These are phyloP conservation scores for Fusarium sarcochroum DNA, from an alignment of 2,329 filamentous ascomycete species.

Conservation along the genomic window DNA sequence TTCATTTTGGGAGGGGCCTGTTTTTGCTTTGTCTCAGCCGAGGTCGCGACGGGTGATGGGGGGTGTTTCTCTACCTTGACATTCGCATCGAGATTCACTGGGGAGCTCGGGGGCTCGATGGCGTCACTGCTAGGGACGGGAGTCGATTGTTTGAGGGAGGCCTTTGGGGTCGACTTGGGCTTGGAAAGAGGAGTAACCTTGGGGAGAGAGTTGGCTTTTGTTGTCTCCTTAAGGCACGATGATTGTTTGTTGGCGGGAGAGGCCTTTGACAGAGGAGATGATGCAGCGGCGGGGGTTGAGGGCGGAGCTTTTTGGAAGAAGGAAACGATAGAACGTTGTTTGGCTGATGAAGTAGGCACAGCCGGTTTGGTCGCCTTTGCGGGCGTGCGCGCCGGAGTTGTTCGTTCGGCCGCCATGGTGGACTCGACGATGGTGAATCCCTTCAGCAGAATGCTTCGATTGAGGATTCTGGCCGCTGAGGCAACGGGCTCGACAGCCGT, in stretches of 20 bases:
- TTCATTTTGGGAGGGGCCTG: constrained; percentile 54
- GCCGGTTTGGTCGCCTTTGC: constrained; percentile 51
- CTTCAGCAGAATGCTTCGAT: constrained; percentile 4
- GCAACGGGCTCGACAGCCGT: constrained; percentile 11
- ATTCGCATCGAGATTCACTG: constrained; percentile 69
- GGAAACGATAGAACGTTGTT: constrained; percentile 60
- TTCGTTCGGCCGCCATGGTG: constrained; percentile 52
- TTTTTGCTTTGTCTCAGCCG: constrained; percentile 56
- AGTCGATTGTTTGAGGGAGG: constrained; percentile 63
- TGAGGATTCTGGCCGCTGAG: constrained; percentile 8
- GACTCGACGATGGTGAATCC: constrained; percentile 2
- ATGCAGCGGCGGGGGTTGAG: constrained; percentile 51
- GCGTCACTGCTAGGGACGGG: constrained; percentile 87
- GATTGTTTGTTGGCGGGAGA: constrained; percentile 51
- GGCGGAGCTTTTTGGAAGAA: constrained; percentile 62
- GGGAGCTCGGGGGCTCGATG: constrained; percentile 75
- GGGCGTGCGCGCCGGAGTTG: constrained; percentile 52
- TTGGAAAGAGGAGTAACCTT: constrained; percentile 60
- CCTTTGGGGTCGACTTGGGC: constrained; percentile 50
- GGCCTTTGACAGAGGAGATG: constrained; percentile 52
- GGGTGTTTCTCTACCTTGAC: constrained; percentile 37
- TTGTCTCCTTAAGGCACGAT: constrained; percentile 59
- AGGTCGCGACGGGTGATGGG: constrained; percentile 14
- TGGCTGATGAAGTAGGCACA: constrained; percentile 52
- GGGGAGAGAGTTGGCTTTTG: constrained; percentile 58